These are phyloP conservation scores for Rutstroemia sp. DNA, from an alignment of 2,329 filamentous ascomycete genomes.

Conservation along the genomic window DNA sequence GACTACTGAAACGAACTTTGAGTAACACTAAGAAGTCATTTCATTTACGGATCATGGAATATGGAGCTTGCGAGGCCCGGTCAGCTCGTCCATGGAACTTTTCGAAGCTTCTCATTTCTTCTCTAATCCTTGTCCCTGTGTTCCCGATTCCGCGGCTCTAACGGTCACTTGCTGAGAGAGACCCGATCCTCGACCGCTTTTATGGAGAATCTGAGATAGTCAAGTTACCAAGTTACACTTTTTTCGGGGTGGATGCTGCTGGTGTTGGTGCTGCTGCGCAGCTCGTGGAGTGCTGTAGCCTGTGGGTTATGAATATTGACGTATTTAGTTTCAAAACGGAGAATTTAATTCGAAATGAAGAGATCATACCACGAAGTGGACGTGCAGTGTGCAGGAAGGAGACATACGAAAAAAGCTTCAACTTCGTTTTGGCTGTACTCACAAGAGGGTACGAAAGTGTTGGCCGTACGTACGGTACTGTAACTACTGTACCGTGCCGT, in stretches of 20 bases:
- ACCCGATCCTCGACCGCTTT: conserved; percentile 3
- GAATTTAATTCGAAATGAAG: too few species aligned
- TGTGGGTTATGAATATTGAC: too few species aligned
- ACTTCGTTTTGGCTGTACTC: too few species aligned
- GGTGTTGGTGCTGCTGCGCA: not conserved
- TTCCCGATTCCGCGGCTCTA: conserved; percentile 5
- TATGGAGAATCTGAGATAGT: not conserved
- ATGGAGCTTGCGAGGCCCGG: not conserved
- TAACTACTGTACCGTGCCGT: too few species aligned
- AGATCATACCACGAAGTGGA: too few species aligned
- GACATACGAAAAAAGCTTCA: too few species aligned
- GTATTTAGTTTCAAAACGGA: too few species aligned
- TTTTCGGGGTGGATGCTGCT: not conserved
- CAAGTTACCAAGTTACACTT: not conserved
- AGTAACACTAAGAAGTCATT: conserved; percentile 1
- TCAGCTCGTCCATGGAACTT: not conserved
- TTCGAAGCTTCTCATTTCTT: conserved; percentile 10
- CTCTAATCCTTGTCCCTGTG: conserved; percentile 9
- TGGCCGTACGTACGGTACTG: too few species aligned
- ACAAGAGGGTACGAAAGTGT: too few species aligned
- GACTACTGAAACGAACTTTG: not conserved
- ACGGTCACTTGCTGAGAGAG: conserved; percentile 1
- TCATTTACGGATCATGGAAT: conserved; percentile 1
- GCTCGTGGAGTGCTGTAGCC: too few species aligned
- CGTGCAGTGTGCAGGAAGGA: too few species aligned